Evolutionary conservation across 2,329 filamentous ascomycete genomes (phyloP), one percentile per base, ranked within the genome.

Genomic region (Grosmannia penicillata): DNA sequence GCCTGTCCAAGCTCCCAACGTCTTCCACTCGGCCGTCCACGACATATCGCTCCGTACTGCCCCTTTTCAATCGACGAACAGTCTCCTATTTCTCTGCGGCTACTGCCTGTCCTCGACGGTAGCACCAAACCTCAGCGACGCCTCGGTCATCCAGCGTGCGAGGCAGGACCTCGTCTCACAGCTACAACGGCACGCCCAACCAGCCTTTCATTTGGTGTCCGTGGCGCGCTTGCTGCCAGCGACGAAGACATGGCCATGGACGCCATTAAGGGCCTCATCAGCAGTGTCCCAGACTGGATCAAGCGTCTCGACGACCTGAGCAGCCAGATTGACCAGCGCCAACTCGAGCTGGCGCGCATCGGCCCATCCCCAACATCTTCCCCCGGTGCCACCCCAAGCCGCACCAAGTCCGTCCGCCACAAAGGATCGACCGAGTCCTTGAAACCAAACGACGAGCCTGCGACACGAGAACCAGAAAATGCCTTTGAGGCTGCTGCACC

Each of bases 231-330:
- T 17, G 7, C 9, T 10, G 28, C 32, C 29, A 10, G 11, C 27
- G 33, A 30, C 10, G 37, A 40, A 33, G 47, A 55, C 31, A 39
- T 54, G 36, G 59, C 62, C 44, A 68, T 71, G 57, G 74, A 78
- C 43, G 67, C 72, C 22, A 56, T 79, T 39, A 65, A 59, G 39
- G 66, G 65, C 42, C 60, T 79, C 27, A 60, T 62, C 38, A 60
- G 54, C 45, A 71, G 75, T 43, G 62, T 76, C 30, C 75, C 74
- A 14, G 65, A 69, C 51, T 79, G 75, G 75, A 58, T 70, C 27
- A 59, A 59, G 42, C 65, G 70, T 18, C 63, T 79, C 32, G 69
- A 76, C 44, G 68, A 75, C 37, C 63, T 79, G 41, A 75, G 65
- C 49, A 61, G 62, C 42, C 68, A 78, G 53, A 75, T 79, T 42